Percentiles rank a stretch among this genome's conserved stretches.
Evolutionary conservation across 805 yeast species (phyloP).

Genomic region (Candida boidinii): DNA sequence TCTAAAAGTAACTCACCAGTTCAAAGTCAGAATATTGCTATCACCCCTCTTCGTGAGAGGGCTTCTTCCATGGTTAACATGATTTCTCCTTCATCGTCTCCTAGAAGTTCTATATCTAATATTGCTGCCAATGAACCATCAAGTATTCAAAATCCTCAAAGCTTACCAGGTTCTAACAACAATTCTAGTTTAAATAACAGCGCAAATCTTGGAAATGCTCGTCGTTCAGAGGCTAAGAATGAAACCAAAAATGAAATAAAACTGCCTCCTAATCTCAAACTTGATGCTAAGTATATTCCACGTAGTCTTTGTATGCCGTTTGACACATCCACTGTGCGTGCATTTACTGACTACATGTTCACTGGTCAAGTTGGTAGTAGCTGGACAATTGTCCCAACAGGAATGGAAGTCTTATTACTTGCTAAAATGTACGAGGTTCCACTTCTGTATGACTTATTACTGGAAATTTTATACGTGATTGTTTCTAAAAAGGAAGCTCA

Average conservation of each 20-base stretch:
- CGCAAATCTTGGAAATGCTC: slow-evolving; percentile 1
- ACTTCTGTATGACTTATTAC: slow-evolving; percentile 56
- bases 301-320: slow-evolving; percentile 64
- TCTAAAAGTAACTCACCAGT: too few relatives aligned
- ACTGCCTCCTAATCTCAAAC: slow-evolving; percentile 7
- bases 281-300: slow-evolving; percentile 62
- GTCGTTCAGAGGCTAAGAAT: not conserved
- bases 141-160: slow-evolving; percentile 2
- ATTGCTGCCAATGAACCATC: slow-evolving; percentile 1
- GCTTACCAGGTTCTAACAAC: too few relatives aligned
- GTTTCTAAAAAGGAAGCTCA: slow-evolving; percentile 60
- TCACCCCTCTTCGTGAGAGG: too few relatives aligned
- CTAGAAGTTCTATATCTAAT: slow-evolving; percentile 39
- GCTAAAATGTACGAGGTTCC: slow-evolving; percentile 65
- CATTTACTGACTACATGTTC: slow-evolving; percentile 63
- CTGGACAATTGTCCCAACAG: slow-evolving; percentile 65
- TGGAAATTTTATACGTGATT: slow-evolving; percentile 62
- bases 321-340: slow-evolving; percentile 49
- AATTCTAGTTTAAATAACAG: too few relatives aligned
- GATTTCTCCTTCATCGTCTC: slow-evolving; percentile 34
- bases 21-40: too few relatives aligned
- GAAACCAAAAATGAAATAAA: slow-evolving; percentile 6
- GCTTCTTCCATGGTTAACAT: too few relatives aligned
- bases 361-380: slow-evolving; percentile 75
- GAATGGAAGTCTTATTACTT: slow-evolving; percentile 52